Base-by-base conservation (phyloP, 192 early-diverging fungal species). In the Chytriomyces confervae region DNA sequence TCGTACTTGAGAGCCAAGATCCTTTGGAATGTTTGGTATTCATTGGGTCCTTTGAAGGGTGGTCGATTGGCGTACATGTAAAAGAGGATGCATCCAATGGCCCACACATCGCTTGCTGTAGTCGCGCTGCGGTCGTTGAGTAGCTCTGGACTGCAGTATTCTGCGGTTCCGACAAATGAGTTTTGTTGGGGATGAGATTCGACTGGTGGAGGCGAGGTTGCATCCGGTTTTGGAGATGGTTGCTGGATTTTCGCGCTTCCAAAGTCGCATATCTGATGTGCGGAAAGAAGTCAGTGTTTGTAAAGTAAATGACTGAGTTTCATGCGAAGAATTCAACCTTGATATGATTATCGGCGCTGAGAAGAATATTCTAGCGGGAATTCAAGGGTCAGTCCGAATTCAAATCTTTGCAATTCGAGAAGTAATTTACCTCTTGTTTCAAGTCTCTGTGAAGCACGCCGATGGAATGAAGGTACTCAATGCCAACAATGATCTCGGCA, bases 121-220 rank as follows among this genome's bases (percentile, higher is more conserved):
- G 79, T 80, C 5, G 93, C 93, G 0, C 91, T 88, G 57, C 94
- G 93, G 79, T 98, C 95, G 24, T 91, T 95, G 36, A 99, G 86
- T 50, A 99, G 85, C 82, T 99, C 98, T 0, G 97, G 98, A 4
- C 95, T 95, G 24, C 97, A 96, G 84, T 99, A 99, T 88, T 99
- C 98, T 13, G 98, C 97, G 5, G 98, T 99, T 45, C 98, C 98
- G 2, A 99, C 98, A 87, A 98, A 98, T 0, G 96, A 98, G 74
- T 93, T 91, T 66, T 93, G 83, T 45, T 91, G 84, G 48, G 88
- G 53, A 1, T 36, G 36, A 65, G 83, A 50, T 20, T 44, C 77
- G 10, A 50, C 6, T 0, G 76, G 5, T 5, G 79, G n/a, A 23
- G 75, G 6, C n/a, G 61, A 29, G 23, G 23, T 62, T 6, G 66